These are phyloP conservation scores for Suillus subalutaceus DNA, from an alignment of 768 basidiomycete genomes.

Conservation along the genomic window DNA sequence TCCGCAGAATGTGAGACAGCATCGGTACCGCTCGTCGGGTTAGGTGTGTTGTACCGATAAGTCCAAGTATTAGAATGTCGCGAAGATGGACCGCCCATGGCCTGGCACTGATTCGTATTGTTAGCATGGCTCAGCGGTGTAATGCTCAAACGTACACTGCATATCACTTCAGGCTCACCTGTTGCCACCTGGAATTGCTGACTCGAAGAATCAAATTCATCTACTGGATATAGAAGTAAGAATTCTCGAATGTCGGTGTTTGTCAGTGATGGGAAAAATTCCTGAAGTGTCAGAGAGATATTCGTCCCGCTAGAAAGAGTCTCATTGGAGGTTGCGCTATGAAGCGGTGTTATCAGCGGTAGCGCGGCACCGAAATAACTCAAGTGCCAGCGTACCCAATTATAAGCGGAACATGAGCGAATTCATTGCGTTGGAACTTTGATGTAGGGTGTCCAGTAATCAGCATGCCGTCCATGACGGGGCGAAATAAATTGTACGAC, in stretches of 20 bases:
- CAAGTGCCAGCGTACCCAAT: slow-evolving; percentile 48
- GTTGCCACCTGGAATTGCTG: slow-evolving; percentile 50
- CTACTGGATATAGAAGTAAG: slow-evolving; percentile 43
- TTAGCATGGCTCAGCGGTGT: not conserved
- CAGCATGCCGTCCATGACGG: slow-evolving; percentile 57
- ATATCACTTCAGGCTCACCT: slow-evolving; percentile 52
- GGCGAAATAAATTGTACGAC: slow-evolving; percentile 51
- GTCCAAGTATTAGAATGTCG: slow-evolving; percentile 44
- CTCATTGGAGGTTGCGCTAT: slow-evolving; percentile 61
- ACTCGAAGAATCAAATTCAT: slow-evolving; percentile 43
- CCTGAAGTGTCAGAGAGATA: slow-evolving; percentile 40
- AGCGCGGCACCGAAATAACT: slow-evolving; percentile 1
- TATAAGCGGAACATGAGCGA: slow-evolving; percentile 55
- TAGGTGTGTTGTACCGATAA: slow-evolving; percentile 63
- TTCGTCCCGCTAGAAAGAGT: slow-evolving; percentile 48
- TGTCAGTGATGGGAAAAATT: slow-evolving; percentile 50
- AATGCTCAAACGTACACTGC: slow-evolving; percentile 46
- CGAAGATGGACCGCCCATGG: slow-evolving; percentile 48
- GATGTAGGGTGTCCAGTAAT: slow-evolving; percentile 53
- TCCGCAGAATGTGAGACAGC: slow-evolving; percentile 56
- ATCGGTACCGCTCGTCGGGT: slow-evolving; percentile 42
- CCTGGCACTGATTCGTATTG: slow-evolving; percentile 41
- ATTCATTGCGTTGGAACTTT: slow-evolving; percentile 46
- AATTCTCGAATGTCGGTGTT: slow-evolving; percentile 41
- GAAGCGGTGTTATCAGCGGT: not conserved